phyloP scores from a whole-genome alignment of 352 stramenopile species.

The Phytophthora cryptogea region DNA sequence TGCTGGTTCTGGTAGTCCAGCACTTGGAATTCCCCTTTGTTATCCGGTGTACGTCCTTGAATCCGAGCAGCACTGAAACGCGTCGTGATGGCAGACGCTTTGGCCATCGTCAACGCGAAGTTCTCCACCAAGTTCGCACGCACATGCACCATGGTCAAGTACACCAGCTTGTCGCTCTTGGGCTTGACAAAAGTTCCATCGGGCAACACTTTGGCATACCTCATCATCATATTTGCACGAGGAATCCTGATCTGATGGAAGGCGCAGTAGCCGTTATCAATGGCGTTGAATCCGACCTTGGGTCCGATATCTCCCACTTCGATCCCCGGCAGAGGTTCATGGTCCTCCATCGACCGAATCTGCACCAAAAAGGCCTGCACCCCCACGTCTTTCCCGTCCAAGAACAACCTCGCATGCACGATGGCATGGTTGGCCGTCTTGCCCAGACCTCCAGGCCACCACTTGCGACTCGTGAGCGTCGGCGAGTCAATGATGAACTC shows the following conservation, averaged over 20 bases:
- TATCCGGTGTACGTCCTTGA: slow-evolving; percentile 50
- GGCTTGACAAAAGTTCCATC: slow-evolving; percentile 64
- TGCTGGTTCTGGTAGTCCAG: slow-evolving; percentile 62
- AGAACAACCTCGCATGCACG: slow-evolving; percentile 29
- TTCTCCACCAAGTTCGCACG: too few species aligned
- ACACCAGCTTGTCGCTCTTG: slow-evolving; percentile 70
- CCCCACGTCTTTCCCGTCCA: slow-evolving; percentile 17
- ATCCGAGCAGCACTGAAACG: slow-evolving; percentile 53
- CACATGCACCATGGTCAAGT: slow-evolving; percentile 59
- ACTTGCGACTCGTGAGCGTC: slow-evolving; percentile 94
- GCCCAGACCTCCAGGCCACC: slow-evolving; percentile 82
- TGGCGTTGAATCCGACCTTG: slow-evolving; percentile 32
- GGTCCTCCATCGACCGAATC: slow-evolving; percentile 21
- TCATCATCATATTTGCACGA: slow-evolving; percentile 35
- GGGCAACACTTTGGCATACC: slow-evolving; percentile 39
- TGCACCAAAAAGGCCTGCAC: slow-evolving; percentile 32
- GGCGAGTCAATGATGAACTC: slow-evolving; percentile 94
- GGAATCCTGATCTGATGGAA: slow-evolving; percentile 26
- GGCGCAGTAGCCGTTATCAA: slow-evolving; percentile 33
- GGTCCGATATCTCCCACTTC: slow-evolving; percentile 33
- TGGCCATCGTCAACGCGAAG: too few species aligned
- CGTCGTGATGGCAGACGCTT: slow-evolving; percentile 56
- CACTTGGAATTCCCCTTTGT: slow-evolving; percentile 54
- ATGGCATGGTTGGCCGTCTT: slow-evolving; percentile 33
- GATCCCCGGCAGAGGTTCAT: slow-evolving; percentile 21